Base-by-base conservation (phyloP, 345 rosid genomes). In the Anacardium occidentale region DNA sequence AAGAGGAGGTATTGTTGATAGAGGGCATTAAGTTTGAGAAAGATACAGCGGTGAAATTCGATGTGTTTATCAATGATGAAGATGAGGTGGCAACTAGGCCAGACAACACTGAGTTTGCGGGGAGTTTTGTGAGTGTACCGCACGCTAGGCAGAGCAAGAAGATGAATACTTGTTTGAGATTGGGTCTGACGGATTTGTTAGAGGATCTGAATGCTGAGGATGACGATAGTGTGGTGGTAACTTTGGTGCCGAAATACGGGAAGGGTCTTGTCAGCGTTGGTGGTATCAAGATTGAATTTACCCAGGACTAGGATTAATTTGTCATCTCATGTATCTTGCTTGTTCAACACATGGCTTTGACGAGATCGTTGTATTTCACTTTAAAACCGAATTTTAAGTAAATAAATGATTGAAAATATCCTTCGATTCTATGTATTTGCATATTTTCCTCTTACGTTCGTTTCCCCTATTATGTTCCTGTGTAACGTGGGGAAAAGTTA, bases 91-190 rank as follows among this genome's bases (percentile, higher is more conserved):
- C 10, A 1, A 73, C 69, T 21, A 70, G 80, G 2, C 89, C 89
- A 0, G 77, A 53, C 14, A 76, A 85, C 17, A 76, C 82, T 0
- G 90, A 85, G 82, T 89, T 82, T 45, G 90, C 90, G 0, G 93
- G 93, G 22, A 85, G 89, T 62, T 89, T 83, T 53, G 86, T 81
- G 78, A 86, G 79, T 42, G 82, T 89, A 58, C 88, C 88, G 0
- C 92, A 84, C 29, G n/a, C n/a, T n/a, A 81, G 56, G 67, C 85
- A 80, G 42, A 85, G 73, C 57, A 85, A 76, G 81, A 84, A 77
- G 68, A 74, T 59, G 62, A 76, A 50, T 32, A 88, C 92, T 12
- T 0, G 52, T 18, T 61, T 84, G 74, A 77, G 79, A 69, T 40
- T 88, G 17, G 89, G 84, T 54, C 55, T 88, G 0, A 82, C 85